phyloP scores from a whole-genome alignment of 192 early-diverging fungal genomes.

The Diversispora epigaea region DNA sequence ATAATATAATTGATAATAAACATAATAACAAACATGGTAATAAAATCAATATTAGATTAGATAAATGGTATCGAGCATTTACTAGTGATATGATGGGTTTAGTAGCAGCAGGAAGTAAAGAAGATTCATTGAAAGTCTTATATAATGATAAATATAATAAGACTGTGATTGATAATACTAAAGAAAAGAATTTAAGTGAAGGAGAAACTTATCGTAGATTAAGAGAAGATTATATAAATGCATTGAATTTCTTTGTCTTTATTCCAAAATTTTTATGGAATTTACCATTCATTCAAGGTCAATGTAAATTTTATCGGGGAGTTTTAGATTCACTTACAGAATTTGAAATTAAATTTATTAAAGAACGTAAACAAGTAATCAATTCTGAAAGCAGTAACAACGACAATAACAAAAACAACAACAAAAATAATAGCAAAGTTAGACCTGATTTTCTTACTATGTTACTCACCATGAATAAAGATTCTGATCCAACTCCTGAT shows the following conservation, averaged over 20 bases:
- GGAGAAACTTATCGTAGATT: constrained; percentile 20
- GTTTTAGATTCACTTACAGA: background rate
- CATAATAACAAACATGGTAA: background rate
- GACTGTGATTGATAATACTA: background rate
- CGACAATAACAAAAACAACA: background rate
- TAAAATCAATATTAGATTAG: background rate
- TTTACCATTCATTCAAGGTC: background rate
- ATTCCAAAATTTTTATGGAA: constrained; percentile 26
- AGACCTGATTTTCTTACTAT: constrained; percentile 28
- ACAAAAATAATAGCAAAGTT: background rate
- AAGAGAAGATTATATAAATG: constrained; percentile 13
- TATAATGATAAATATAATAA: constrained; percentile 9
- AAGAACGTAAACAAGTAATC: constrained; percentile 24
- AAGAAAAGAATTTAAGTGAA: background rate
- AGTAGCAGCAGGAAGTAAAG: constrained; percentile 22
- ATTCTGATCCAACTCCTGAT: constrained; percentile 12
- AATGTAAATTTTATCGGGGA: background rate
- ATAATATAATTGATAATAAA: background rate
- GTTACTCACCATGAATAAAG: constrained; percentile 15
- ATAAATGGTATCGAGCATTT: constrained; percentile 29
- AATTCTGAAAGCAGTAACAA: background rate
- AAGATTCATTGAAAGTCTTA: constrained; percentile 19
- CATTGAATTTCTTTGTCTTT: constrained; percentile 13
- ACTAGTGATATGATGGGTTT: constrained; percentile 33
- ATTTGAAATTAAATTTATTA: constrained; percentile 30